Evolutionary conservation across 1,284 basidiomycete species (phyloP).

Genomic region (Boletus smithii): DNA sequence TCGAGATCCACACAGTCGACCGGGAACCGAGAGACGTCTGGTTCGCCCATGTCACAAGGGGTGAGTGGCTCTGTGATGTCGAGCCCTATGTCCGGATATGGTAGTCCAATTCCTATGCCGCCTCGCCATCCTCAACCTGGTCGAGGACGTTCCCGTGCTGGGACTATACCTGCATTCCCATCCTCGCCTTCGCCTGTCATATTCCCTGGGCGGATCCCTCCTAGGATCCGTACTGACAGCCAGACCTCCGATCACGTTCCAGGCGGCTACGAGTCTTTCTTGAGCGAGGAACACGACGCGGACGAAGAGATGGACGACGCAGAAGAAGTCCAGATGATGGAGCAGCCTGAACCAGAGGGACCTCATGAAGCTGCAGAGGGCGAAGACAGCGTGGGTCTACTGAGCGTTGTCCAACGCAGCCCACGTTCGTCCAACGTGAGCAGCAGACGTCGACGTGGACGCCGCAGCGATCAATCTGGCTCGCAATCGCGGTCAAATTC

Average conservation of each 20-base stretch:
- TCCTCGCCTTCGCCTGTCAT: constrained; percentile 46
- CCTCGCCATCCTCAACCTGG: constrained; percentile 57
- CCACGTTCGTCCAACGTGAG: constrained; percentile 55
- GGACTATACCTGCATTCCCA: constrained; percentile 46
- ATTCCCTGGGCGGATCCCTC: constrained; percentile 35
- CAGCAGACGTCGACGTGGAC: constrained; percentile 34
- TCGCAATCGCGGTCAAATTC: constrained; percentile 38
- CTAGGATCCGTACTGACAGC: constrained; percentile 46
- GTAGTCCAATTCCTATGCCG: constrained; percentile 63
- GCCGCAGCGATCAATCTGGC: constrained; percentile 27
- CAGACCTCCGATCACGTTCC: constrained; percentile 36
- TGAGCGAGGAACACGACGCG: constrained; percentile 37
- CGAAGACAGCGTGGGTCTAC: constrained; percentile 68
- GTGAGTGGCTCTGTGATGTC: constrained; percentile 31
- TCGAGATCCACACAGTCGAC: constrained; percentile 53
- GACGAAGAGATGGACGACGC: constrained; percentile 41
- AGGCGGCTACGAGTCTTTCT: constrained; percentile 30
- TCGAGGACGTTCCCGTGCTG: constrained; percentile 43
- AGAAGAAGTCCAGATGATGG: constrained; percentile 44
- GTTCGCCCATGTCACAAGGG: constrained; percentile 43
- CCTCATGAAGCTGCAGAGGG: constrained; percentile 60
- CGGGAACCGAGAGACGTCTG: constrained; percentile 51
- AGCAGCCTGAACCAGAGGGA: constrained; percentile 51
- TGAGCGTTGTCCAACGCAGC: constrained; percentile 47
- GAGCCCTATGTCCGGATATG: constrained; percentile 38